Percentiles rank a stretch among this genome's conserved stretches.
These are phyloP conservation scores for Cryptococcus deneoformans DNA, from an alignment of 1,284 basidiomycete species.

Conservation along the genomic window DNA sequence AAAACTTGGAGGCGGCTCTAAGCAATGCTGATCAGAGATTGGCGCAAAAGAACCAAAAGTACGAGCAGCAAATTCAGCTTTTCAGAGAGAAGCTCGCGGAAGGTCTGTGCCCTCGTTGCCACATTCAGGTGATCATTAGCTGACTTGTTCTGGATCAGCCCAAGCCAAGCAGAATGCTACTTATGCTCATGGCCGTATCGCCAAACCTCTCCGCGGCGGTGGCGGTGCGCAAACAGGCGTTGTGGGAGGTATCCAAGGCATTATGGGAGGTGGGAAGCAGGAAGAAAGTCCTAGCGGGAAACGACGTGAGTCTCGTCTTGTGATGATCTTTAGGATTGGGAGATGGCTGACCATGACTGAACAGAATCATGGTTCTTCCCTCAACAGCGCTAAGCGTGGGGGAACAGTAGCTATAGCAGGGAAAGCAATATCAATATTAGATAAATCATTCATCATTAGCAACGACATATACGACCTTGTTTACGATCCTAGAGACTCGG, in stretches of 20 bases:
- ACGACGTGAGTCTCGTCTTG: constrained; percentile 24
- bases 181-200: constrained; percentile 65
- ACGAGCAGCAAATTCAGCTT: constrained; percentile 85
- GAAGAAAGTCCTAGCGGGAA: constrained; percentile 31
- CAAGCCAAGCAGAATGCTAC: constrained; percentile 59
- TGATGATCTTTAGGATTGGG: neutral
- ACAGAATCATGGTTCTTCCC: constrained; percentile 16
- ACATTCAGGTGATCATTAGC: neutral
- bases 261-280: constrained; percentile 10
- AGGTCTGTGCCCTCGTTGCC: neutral
- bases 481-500: too few relatives aligned
- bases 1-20: constrained; percentile 74
- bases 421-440: too few relatives aligned
- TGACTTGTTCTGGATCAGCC: constrained; percentile 3
- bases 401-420: neutral
- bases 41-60: constrained; percentile 89
- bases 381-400: too few relatives aligned
- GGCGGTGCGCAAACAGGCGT: constrained; percentile 56
- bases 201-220: constrained; percentile 92
- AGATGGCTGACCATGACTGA: too few relatives aligned
- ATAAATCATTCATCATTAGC: too few relatives aligned
- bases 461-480: too few relatives aligned
- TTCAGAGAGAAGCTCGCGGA: constrained; percentile 57
- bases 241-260: constrained; percentile 5
- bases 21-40: constrained; percentile 92